phyloP scores from a whole-genome alignment of 371 early-diverging fungal genomes.

The Spraguea lophii region DNA sequence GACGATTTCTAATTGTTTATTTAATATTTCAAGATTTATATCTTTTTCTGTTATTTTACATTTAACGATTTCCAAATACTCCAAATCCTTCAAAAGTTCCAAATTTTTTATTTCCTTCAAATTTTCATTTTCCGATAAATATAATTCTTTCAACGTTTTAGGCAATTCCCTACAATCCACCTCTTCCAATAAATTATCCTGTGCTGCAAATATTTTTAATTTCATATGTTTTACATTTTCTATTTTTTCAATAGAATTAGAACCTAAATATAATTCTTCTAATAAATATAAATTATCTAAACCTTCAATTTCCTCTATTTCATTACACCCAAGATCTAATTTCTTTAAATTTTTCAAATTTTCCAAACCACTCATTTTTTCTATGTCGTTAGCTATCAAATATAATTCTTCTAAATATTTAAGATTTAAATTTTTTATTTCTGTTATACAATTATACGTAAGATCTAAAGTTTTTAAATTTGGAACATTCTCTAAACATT shows the following conservation, averaged over 20 bases:
- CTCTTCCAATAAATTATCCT: conserved; percentile 23
- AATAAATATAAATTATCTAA: conserved; percentile 2
- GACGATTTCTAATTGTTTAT: too few species aligned
- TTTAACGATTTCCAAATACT: conserved; percentile 17
- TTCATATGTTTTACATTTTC: conserved; percentile 9
- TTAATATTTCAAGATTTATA: too few species aligned
- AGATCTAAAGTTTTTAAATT: conserved; percentile 27
- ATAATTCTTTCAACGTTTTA: conserved; percentile 8
- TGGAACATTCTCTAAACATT: conserved; percentile 11
- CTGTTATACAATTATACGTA: conserved; percentile 27
- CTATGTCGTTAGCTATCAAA: conserved; percentile 35
- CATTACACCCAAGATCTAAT: conserved; percentile 36
- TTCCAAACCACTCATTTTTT: conserved; percentile 6
- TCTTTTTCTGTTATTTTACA: too few species aligned
- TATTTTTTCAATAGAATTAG: conserved; percentile 22
- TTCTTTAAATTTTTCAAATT: conserved; percentile 14
- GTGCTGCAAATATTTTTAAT: conserved; percentile 26
- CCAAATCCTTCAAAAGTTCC: conserved; percentile 6
- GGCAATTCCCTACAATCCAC: conserved; percentile 32
- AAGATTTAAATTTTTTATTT: neutral
- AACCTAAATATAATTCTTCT: conserved; percentile 30
- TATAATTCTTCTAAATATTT: conserved; percentile 25
- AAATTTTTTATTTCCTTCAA: conserved; percentile 18
- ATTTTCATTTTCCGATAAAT: conserved; percentile 25
- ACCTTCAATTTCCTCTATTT: conserved; percentile 19